Evolutionary conservation across 257 asterid genomes (phyloP), one percentile per base, ranked within the genome.

Genomic region (Jasminum sambac): DNA sequence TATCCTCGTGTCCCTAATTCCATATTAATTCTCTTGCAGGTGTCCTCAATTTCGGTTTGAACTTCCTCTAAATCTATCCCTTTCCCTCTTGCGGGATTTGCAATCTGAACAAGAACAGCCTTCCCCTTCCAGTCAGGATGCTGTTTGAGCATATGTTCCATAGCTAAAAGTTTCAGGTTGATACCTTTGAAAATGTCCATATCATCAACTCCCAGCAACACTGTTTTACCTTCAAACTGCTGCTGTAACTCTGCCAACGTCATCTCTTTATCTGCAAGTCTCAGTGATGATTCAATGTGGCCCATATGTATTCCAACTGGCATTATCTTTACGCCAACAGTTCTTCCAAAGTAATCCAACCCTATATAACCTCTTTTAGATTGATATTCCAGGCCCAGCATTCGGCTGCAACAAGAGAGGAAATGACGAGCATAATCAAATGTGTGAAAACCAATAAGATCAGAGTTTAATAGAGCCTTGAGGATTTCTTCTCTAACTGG

Each of bases 341-440:
- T 91, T 79, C 98, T 86, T 30, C 98, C 98, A 73, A 74, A 91
- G 79, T 91, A 91, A 30, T 91, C 98, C 87, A 91, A 73, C 30
- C 94, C 98, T 58, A 91, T 89, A 77, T 91, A 91, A 25, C 98
- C 98, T 83, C 98, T 90, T 79, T 89, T 91, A 2, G 98, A 91
- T 74, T 80, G 90, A 78, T 91, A 89, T 73, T 89, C 98, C 83
- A 91, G 83, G 61, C 98, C 98, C 88, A 91, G 65, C 96, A 91
- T 91, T 63, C 95, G 90, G 74, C 96, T 87, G 82, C 97, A 91
- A 71, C 97, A 91, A 19, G 96, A 91, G 67, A 91, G 95, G 67
- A 91, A 91, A 83, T 91, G 97, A 0, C 97, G 88, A 58, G 97
- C 97, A 78, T 91, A 91, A 78, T 91, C 97, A 50, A 91, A 91